Base-by-base conservation (phyloP, 495 filamentous ascomycete genomes). In the Podospora conica region DNA sequence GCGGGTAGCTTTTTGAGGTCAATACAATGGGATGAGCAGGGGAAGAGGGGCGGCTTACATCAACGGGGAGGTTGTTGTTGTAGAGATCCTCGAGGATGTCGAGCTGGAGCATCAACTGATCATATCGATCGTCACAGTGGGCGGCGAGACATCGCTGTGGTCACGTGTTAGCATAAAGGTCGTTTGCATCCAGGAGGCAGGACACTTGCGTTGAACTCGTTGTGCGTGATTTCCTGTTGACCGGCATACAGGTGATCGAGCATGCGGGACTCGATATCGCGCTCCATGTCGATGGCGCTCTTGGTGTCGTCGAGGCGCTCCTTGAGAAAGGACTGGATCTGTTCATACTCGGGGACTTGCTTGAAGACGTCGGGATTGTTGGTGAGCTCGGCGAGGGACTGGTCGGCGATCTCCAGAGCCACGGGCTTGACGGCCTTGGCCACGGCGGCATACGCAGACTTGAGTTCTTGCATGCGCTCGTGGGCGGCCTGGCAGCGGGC, bases 391-490 rank as follows among this genome's bases (percentile, higher is more conserved):
- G 76, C 74, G 71, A 81, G 58, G 64, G 66, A 70, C 12, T 72
- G 70, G 58, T 81, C 75, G 31, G 79, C 80, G 3, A 83, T 70
- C 54, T 82, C 78, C 7, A 79, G 75, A 11, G 79, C 71, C 23
- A 70, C 76, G 27, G 79, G 79, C 67, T 79, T 82, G 58, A 81
- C 58, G 33, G 71, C 66, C 60, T 72, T 69, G 58, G 74, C 70
- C n/a, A 80, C 73, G 60, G 77, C 65, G 0, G 70, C 64, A 63
- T 70, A 82, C 23, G 77, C 70, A 9, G 76, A 73, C 73, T 76
- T 77, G 18, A 82, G 71, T 48, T 80, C 76, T 56, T 75, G 70
- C 60, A 72, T 72, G 61, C 81, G 80, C 63, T 83, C 81, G 56
- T 81, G 78, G 54, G 79, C 76, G 29, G 80, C 81, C 66, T 83